Evolutionary conservation across 208 protist species (phyloP).

Genomic region (Trypanosomatidae sp.): DNA sequence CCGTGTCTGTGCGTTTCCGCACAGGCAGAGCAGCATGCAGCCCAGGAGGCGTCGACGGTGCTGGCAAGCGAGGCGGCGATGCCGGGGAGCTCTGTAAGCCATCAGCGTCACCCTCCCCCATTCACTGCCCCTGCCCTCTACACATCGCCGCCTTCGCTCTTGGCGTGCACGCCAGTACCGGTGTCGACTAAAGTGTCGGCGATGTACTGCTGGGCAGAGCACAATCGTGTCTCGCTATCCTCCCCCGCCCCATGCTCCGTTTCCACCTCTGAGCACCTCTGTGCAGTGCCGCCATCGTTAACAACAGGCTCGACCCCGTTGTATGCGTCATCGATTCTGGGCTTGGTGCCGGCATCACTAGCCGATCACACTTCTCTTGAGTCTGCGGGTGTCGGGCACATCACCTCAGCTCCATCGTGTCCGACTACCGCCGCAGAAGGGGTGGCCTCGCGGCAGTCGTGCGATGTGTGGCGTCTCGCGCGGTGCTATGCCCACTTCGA

Average conservation of each 20-base stretch:
- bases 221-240: not conserved
- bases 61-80: not conserved
- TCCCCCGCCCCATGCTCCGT: not conserved
- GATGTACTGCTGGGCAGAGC: not conserved
- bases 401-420: not conserved
- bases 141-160: not conserved
- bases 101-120: not conserved
- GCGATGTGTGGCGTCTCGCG: slow-evolving; percentile 1
- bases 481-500: slow-evolving; percentile 10
- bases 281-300: not conserved
- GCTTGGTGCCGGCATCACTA: not conserved
- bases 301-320: not conserved
- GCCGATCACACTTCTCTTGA: not conserved
- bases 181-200: not conserved
- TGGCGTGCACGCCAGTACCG: not conserved
- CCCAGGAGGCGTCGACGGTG: not conserved
- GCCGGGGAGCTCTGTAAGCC: not conserved
- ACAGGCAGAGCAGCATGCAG: not conserved
- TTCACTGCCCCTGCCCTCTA: not conserved
- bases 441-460: not conserved
- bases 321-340: not conserved
- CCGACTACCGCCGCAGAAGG: not conserved
- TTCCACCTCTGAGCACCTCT: not conserved
- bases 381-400: not conserved
- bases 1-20: not conserved